phyloP scores from a whole-genome alignment of 1,139 yeast species.

The Meyerozyma guilliermondii region DNA sequence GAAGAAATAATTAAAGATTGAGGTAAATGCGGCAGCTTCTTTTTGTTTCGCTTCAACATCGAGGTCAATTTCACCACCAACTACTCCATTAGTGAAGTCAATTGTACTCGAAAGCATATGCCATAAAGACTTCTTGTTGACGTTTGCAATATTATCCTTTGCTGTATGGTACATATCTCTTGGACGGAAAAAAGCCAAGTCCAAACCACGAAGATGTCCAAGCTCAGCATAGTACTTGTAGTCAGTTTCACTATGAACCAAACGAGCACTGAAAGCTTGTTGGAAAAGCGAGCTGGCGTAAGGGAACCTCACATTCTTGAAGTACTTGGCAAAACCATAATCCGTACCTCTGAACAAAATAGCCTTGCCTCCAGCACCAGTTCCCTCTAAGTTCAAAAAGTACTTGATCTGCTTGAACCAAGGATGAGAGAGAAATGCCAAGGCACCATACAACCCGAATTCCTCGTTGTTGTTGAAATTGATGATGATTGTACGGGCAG shows the following conservation, averaged over 20 bases:
- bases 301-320: conserved; percentile 54
- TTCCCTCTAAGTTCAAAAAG: conserved; percentile 88
- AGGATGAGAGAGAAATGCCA: conserved; percentile 66
- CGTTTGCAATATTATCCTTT: conserved; percentile 62
- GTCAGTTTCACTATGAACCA: conserved; percentile 80
- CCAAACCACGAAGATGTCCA: conserved; percentile 75
- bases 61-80: conserved; percentile 36
- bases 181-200: conserved; percentile 59
- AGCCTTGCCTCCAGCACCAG: conserved; percentile 92
- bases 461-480: conserved; percentile 91
- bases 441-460: conserved; percentile 82
- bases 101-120: conserved; percentile 74
- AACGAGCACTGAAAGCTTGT: conserved; percentile 72
- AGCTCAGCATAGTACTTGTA: conserved; percentile 62
- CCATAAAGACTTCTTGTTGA: conserved; percentile 66
- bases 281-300: conserved; percentile 77
- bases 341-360: conserved; percentile 81
- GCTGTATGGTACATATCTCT: conserved; percentile 79
- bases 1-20: conserved; percentile 56
- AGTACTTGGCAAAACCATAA: conserved; percentile 49
- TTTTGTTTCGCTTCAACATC: conserved; percentile 22
- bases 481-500: conserved; percentile 68
- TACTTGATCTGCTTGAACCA: conserved; percentile 63
- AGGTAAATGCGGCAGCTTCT: conserved; percentile 57
- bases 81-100: conserved; percentile 44